Evolutionary conservation across 2,329 filamentous ascomycete genomes (phyloP).

Genomic region (Neospermospora avenae): DNA sequence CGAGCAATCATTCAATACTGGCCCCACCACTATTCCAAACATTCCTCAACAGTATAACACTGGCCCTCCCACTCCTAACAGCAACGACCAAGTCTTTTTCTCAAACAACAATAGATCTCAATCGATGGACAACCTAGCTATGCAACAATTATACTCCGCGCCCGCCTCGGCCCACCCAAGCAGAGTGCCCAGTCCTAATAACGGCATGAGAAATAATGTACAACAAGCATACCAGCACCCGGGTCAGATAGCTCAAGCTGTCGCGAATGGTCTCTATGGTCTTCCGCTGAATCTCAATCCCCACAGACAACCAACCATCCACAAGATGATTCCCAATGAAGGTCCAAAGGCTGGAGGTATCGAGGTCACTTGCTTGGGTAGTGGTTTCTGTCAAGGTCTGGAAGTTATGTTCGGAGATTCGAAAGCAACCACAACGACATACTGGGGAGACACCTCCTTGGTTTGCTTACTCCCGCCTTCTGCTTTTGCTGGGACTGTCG

Average conservation of each 20-base stretch:
- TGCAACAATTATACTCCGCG: conserved; percentile 66
- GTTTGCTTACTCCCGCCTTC: conserved; percentile 62
- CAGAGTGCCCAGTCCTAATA: conserved; percentile 69
- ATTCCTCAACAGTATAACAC: conserved; percentile 47
- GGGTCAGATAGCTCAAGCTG: conserved; percentile 45
- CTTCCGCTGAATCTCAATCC: conserved; percentile 49
- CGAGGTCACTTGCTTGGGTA: conserved; percentile 81
- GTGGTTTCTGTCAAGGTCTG: conserved; percentile 73
- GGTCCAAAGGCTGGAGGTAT: conserved; percentile 80
- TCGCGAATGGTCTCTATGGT: conserved; percentile 48
- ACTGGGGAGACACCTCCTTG: conserved; percentile 60
- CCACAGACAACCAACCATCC: conserved; percentile 62
- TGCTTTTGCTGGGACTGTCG: conserved; percentile 53
- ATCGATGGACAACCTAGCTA: conserved; percentile 62
- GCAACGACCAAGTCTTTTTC: conserved; percentile 57
- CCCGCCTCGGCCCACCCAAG: conserved; percentile 71
- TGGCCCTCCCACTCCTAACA: conserved; percentile 64
- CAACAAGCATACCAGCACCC: conserved; percentile 42
- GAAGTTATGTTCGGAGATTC: conserved; percentile 82
- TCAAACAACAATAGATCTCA: conserved; percentile 55
- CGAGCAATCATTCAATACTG: conserved; percentile 30
- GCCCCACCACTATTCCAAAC: conserved; percentile 23
- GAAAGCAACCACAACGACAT: conserved; percentile 59
- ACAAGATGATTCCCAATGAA: conserved; percentile 79
- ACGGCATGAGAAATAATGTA: conserved; percentile 46